These are phyloP conservation scores for Leucosporidium yakuticum DNA, from an alignment of 768 basidiomycete genomes.

Conservation along the genomic window DNA sequence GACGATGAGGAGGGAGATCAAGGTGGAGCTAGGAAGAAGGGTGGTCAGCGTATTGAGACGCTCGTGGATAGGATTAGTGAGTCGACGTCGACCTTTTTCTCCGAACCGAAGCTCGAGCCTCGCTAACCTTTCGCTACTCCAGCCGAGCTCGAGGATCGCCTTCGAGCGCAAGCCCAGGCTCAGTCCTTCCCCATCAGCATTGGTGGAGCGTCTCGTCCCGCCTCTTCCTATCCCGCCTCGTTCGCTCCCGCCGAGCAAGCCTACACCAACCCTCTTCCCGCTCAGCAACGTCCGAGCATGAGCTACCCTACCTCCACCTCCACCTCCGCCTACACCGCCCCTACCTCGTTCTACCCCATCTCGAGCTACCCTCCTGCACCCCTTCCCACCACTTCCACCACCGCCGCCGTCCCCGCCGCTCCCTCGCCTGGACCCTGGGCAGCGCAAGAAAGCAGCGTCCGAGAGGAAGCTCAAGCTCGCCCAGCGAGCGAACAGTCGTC, in stretches of 20 bases:
- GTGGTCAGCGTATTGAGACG: slow-evolving; percentile 9
- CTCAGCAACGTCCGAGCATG: neutral
- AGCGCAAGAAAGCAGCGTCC: too few relatives aligned
- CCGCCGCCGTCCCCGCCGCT: neutral
- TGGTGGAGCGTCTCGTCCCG: neutral
- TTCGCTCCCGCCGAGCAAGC: neutral
- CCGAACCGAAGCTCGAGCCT: neutral
- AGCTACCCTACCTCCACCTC: neutral
- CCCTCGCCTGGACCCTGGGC: too few relatives aligned
- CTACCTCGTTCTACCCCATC: neutral
- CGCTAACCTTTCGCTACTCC: neutral
- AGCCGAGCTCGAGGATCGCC: slow-evolving; percentile 24
- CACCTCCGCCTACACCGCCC: neutral
- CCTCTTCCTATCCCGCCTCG: slow-evolving; percentile 3
- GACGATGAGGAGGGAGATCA: neutral
- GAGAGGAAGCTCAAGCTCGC: neutral
- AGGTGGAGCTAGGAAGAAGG: neutral
- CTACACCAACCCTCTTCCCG: neutral
- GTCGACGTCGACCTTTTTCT: neutral
- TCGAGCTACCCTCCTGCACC: neutral
- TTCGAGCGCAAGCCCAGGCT: slow-evolving; percentile 12
- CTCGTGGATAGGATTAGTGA: slow-evolving; percentile 4
- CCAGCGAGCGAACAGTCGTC: neutral
- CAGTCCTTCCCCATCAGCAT: slow-evolving; percentile 7
- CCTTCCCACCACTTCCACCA: neutral